Conservation (phyloP, 129 eudicot genomes). For the Ambrosia trifida region DNA sequence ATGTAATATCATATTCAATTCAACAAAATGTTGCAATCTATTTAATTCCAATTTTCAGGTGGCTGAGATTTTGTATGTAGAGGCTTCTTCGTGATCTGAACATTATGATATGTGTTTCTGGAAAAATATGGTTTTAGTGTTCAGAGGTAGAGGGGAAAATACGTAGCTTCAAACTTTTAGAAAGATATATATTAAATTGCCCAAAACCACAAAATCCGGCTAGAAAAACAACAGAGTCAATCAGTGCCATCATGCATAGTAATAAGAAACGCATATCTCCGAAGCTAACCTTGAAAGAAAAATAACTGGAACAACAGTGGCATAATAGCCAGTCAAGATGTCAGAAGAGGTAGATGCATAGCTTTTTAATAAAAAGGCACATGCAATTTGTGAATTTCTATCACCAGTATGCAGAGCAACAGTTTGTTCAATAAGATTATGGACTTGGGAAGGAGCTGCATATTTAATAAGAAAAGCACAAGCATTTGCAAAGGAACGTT, state of each 20-base stretch:
- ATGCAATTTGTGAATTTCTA: slow-evolving; percentile 76
- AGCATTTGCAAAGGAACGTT: slow-evolving; percentile 95
- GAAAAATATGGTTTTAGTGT: background rate
- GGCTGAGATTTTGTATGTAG: background rate
- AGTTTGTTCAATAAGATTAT: slow-evolving; percentile 79
- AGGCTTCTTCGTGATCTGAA: background rate
- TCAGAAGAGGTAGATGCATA: slow-evolving; percentile 82
- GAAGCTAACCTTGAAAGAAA: slow-evolving; percentile 77
- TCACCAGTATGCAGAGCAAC: slow-evolving; percentile 81
- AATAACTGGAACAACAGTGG: slow-evolving; percentile 72
- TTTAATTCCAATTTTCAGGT: background rate
- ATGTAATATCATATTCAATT: background rate
- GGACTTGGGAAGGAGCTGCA: slow-evolving; percentile 78
- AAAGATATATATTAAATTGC: background rate
- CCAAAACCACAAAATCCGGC: background rate
- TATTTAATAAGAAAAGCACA: slow-evolving; percentile 80
- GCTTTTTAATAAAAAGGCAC: slow-evolving; percentile 83
- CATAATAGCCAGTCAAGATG: slow-evolving; percentile 67
- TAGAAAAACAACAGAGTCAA: background rate
- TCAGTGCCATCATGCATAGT: background rate
- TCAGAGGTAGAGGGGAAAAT: background rate
- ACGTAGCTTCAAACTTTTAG: background rate
- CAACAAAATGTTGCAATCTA: background rate
- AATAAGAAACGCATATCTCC: background rate
- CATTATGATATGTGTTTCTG: background rate